Evolutionary conservation across 257 asterid genomes (phyloP).

Genomic region (Pogostemon cablin): DNA sequence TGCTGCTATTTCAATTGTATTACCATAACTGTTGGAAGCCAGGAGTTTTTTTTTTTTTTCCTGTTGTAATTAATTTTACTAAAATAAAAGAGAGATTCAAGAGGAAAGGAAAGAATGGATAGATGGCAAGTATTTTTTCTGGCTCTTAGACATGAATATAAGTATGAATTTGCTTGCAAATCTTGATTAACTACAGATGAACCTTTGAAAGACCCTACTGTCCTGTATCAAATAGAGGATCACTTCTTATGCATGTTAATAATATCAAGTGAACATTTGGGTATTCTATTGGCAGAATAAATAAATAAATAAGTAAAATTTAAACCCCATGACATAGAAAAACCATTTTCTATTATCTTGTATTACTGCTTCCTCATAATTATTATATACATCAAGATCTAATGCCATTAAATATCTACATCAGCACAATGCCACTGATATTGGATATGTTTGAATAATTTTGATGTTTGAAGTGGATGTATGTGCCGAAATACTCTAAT

Average conservation of each 20-base stretch:
- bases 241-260: not conserved
- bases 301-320: not conserved
- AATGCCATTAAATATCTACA: not conserved
- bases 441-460: constrained; percentile 2
- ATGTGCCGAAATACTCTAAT: not conserved
- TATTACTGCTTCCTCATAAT: not conserved
- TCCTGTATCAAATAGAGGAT: not conserved
- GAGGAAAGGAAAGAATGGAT: no score
- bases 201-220: no score
- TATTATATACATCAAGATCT: not conserved
- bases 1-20: not conserved
- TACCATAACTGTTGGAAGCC: not conserved
- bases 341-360: not conserved
- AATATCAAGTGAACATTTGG: not conserved
- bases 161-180: not conserved
- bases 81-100: not conserved
- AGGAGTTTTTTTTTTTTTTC: not conserved
- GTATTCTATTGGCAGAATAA: not conserved
- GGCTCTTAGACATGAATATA: not conserved
- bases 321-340: not conserved
- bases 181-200: not conserved
- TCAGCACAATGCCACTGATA: not conserved
- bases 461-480: constrained; percentile 28
- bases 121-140: not conserved
- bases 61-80: not conserved